Conservation (phyloP, 2,329 filamentous ascomycete genomes). For the Purpureocillium lavendulum region DNA sequence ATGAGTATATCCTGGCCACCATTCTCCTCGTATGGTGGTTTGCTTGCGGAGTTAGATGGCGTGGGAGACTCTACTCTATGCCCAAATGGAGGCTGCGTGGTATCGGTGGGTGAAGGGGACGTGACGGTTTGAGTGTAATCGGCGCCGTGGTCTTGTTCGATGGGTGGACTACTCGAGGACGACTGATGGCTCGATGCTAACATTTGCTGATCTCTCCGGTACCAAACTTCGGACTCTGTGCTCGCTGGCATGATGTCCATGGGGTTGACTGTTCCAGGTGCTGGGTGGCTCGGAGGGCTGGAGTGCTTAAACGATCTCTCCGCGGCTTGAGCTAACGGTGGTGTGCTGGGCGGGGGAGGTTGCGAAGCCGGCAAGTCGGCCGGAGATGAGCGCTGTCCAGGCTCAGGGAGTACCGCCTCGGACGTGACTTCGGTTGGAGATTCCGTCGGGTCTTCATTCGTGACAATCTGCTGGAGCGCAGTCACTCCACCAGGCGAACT, state of each 20-base stretch:
- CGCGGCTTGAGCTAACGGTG: too few species aligned
- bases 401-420: slow-evolving; percentile 2
- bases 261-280: slow-evolving; percentile 41
- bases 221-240: slow-evolving; percentile 27
- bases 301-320: slow-evolving; percentile 10
- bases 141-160: not conserved
- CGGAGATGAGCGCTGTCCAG: slow-evolving; percentile 8
- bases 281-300: slow-evolving; percentile 23
- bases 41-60: slow-evolving; percentile 14
- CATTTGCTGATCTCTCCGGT: slow-evolving; percentile 27
- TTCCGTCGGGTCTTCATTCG: slow-evolving; percentile 13
- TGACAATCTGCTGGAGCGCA: slow-evolving; percentile 3
- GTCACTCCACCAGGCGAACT: not conserved
- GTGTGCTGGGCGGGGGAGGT: slow-evolving; percentile 1
- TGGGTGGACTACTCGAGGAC: not conserved
- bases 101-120: slow-evolving; percentile 15
- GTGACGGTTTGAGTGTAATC: slow-evolving; percentile 4
- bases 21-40: slow-evolving; percentile 8
- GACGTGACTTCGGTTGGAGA: slow-evolving; percentile 20
- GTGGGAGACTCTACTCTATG: slow-evolving; percentile 19
- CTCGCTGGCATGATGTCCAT: slow-evolving; percentile 43
- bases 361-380: slow-evolving; percentile 5
- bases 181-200: slow-evolving; percentile 9
- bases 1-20: slow-evolving; percentile 14
- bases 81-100: slow-evolving; percentile 7